Evolutionary conservation across 306 rosid genomes (phyloP).

Genomic region (Prunus fruticosa): DNA sequence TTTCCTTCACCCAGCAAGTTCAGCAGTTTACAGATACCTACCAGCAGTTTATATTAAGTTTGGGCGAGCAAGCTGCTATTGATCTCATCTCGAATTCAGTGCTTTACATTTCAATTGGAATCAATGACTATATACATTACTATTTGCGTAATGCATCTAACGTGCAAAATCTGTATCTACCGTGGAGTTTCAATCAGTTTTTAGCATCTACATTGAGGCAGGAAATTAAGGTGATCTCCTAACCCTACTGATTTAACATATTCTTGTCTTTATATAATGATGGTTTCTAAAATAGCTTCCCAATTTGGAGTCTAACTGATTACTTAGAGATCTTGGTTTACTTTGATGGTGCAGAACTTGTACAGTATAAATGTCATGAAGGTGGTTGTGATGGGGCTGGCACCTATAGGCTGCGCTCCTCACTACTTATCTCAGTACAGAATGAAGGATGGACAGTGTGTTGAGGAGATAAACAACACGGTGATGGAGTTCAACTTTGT

Average conservation of each 20-base stretch:
- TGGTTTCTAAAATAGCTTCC: background rate
- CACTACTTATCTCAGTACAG: constrained; percentile 63
- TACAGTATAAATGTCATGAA: constrained; percentile 65
- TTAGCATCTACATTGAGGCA: constrained; percentile 57
- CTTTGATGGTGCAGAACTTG: constrained; percentile 58
- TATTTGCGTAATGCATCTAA: constrained; percentile 65
- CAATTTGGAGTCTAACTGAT: background rate
- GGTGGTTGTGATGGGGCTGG: constrained; percentile 75
- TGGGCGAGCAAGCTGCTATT: constrained; percentile 65
- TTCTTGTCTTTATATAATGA: background rate
- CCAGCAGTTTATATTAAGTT: constrained; percentile 59
- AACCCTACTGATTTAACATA: background rate
- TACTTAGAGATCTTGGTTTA: background rate
- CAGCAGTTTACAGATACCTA: constrained; percentile 78
- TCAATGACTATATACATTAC: constrained; percentile 91
- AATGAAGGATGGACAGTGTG: constrained; percentile 61
- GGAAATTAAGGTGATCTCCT: constrained; percentile 55
- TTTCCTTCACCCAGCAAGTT: constrained; percentile 73
- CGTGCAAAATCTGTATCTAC: constrained; percentile 62
- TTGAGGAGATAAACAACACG: constrained; percentile 74
- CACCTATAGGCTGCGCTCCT: constrained; percentile 94
- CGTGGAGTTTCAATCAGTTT: constrained; percentile 78
- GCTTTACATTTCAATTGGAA: constrained; percentile 77
- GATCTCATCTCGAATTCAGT: constrained; percentile 53
- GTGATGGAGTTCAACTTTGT: constrained; percentile 72